Conservation (phyloP, 2,329 filamentous ascomycete genomes). For the Aspergillus sp. region DNA sequence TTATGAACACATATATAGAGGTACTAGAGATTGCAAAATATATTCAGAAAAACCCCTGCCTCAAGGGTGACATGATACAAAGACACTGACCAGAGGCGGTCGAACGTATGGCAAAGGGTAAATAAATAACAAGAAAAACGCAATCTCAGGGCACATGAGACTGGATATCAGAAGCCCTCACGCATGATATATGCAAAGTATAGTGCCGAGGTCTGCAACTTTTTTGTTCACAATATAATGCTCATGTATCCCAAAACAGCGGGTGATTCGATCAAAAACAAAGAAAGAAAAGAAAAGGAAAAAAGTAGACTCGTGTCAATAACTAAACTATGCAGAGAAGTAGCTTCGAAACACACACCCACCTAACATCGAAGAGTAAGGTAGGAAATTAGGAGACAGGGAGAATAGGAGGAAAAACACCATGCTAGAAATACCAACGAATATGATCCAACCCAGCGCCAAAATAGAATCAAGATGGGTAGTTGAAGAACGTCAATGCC, state of each 20-base stretch:
- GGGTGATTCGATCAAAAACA: not conserved
- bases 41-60: conserved; percentile 6
- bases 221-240: conserved; percentile 17
- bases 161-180: conserved; percentile 22
- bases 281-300: conserved; percentile 1
- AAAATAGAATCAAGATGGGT: conserved; percentile 13
- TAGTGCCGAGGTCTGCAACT: conserved; percentile 22
- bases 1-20: not conserved
- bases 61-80: conserved; percentile 10
- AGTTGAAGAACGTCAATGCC: conserved; percentile 15
- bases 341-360: conserved; percentile 11
- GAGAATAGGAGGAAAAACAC: conserved; percentile 16
- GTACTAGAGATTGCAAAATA: conserved; percentile 11
- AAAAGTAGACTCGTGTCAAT: conserved; percentile 4
- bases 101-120: not conserved
- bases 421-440: conserved; percentile 21
- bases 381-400: not conserved
- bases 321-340: conserved; percentile 19
- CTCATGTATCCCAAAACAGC: conserved; percentile 15
- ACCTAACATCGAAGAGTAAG: conserved; percentile 6
- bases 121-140: conserved; percentile 4
- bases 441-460: conserved; percentile 23
- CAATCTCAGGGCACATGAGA: conserved; percentile 14
- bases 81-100: not conserved
- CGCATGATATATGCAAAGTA: conserved; percentile 22